Conservation (phyloP, 305 asterid genomes). For the Petunia hybrid region DNA sequence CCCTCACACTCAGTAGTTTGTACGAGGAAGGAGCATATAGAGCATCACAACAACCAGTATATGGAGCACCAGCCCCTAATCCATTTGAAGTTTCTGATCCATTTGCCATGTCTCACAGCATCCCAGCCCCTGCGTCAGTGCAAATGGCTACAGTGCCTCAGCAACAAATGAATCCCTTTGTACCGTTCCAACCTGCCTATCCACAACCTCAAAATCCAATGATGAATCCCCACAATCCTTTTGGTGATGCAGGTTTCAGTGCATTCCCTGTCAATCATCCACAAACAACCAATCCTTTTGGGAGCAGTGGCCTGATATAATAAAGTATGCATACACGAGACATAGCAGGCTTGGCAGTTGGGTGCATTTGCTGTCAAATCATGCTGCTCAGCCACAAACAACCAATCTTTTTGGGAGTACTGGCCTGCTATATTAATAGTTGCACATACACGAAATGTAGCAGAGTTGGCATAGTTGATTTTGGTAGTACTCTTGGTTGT, state of each 20-base stretch:
- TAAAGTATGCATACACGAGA: background rate
- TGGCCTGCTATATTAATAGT: constrained; percentile 53
- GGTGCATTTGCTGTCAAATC: constrained; percentile 56
- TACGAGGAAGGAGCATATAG: constrained; percentile 89
- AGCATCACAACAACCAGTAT: constrained; percentile 85
- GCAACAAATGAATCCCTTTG: constrained; percentile 74
- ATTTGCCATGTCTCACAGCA: constrained; percentile 59
- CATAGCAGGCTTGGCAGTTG: constrained; percentile 8
- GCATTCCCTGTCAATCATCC: constrained; percentile 68
- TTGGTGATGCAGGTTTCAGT: constrained; percentile 74
- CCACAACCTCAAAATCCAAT: constrained; percentile 60
- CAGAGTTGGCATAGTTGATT: constrained; percentile 55
- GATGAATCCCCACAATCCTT: constrained; percentile 74
- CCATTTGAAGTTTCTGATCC: constrained; percentile 89
- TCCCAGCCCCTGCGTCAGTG: constrained; percentile 59
- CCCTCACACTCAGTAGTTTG: constrained; percentile 84
- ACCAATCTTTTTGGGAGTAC: constrained; percentile 75
- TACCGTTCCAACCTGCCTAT: constrained; percentile 66
- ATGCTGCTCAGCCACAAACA: constrained; percentile 54
- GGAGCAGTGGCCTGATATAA: constrained; percentile 69
- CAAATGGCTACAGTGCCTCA: constrained; percentile 58
- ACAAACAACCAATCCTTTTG: constrained; percentile 78
- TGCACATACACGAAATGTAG: constrained; percentile 47
- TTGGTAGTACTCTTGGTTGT: constrained; percentile 46
- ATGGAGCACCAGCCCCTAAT: constrained; percentile 87